These are phyloP conservation scores for Chlamydomonas sphaeroides DNA, from an alignment of 139 green algal species.

Conservation along the genomic window DNA sequence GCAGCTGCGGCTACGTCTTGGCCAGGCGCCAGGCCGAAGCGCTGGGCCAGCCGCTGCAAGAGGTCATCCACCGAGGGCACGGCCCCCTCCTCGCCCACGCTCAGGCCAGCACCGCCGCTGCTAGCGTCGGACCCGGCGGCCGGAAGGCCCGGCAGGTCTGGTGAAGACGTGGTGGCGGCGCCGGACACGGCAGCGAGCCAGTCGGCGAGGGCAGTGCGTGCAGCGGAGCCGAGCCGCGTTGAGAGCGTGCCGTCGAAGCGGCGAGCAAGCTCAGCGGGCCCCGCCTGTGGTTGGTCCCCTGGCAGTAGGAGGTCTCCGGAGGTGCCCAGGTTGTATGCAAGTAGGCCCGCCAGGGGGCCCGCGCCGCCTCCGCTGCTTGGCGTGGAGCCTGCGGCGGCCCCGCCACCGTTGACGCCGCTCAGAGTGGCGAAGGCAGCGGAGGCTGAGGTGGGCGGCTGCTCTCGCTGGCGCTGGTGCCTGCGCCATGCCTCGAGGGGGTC, in stretches of 20 bases:
- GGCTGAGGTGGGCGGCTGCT: constrained; percentile 11
- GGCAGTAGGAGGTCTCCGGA: too few species aligned
- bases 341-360: too few species aligned
- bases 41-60: not conserved
- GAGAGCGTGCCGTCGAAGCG: too few species aligned
- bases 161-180: not conserved
- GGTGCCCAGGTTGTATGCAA: too few species aligned
- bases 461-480: not conserved
- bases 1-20: not conserved
- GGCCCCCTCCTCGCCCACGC: not conserved
- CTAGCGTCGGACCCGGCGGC: not conserved
- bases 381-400: too few species aligned
- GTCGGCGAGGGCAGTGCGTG: not conserved
- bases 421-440: too few species aligned
- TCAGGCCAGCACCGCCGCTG: not conserved
- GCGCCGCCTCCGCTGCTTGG: too few species aligned
- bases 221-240: too few species aligned
- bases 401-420: too few species aligned
- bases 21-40: constrained; percentile 27
- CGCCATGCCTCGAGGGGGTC: constrained; percentile 21
- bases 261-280: too few species aligned
- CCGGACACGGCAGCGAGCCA: not conserved
- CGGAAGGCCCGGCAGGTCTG: too few species aligned
- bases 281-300: too few species aligned
- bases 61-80: constrained; percentile 19